phyloP scores from a whole-genome alignment of 352 stramenopile species.

The Phytopythium helicoides region DNA sequence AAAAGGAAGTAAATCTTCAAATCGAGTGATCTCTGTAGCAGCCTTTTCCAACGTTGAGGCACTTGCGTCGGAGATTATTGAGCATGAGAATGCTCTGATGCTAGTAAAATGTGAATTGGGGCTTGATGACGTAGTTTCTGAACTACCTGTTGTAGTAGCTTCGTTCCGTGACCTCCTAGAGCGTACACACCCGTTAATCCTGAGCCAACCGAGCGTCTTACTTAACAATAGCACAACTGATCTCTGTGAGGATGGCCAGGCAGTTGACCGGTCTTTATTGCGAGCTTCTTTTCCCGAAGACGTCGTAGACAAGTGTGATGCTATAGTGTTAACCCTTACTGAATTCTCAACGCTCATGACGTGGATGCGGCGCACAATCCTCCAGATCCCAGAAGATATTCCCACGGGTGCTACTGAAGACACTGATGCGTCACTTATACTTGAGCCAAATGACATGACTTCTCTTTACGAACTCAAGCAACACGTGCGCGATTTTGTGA shows the following conservation, averaged over 20 bases:
- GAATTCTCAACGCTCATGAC: conserved; percentile 1
- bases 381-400: not conserved
- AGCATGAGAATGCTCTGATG: conserved; percentile 29
- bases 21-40: not conserved
- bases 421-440: not conserved
- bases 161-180: not conserved
- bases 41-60: conserved; percentile 26
- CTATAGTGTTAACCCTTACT: not conserved
- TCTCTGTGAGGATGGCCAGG: too few species aligned
- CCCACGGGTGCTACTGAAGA: too few species aligned
- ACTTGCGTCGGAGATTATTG: conserved; percentile 32
- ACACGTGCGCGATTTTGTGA: conserved; percentile 18
- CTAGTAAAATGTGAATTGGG: conserved; percentile 22
- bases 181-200: not conserved
- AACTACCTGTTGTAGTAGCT: conserved; percentile 31
- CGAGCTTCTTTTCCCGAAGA: not conserved
- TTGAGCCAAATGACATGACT: not conserved
- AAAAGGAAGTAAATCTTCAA: conserved; percentile 5
- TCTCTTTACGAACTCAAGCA: conserved; percentile 24
- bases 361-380: not conserved
- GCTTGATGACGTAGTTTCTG: conserved; percentile 23
- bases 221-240: too few species aligned
- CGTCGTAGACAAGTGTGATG: not conserved
- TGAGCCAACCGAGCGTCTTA: not conserved
- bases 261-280: too few species aligned